phyloP scores from a whole-genome alignment of 306 rosid genomes.

The Castanea crenata region DNA sequence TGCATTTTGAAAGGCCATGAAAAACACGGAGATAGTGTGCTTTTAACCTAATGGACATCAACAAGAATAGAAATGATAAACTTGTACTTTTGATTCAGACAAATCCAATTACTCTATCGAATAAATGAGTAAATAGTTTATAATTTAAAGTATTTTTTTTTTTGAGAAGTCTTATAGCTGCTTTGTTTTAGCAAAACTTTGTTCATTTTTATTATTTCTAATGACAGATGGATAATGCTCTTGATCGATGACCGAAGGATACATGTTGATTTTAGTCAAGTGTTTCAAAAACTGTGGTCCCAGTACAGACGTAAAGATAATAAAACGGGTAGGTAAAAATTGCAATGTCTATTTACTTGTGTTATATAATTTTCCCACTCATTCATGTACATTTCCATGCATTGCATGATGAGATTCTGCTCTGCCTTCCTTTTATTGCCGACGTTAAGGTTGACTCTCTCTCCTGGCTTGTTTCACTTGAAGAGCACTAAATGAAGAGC shows the following conservation, averaged over 20 bases:
- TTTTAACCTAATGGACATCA: neutral
- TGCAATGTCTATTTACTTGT: neutral
- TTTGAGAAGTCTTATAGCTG: neutral
- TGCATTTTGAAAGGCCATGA: neutral
- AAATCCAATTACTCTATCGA: neutral
- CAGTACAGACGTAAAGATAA: slow-evolving; percentile 74
- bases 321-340: slow-evolving; percentile 54
- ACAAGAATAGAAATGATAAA: neutral
- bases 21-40: neutral
- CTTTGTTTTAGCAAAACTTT: neutral
- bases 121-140: neutral
- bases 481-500: no score
- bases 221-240: slow-evolving; percentile 90
- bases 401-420: neutral
- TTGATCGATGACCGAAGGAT: slow-evolving; percentile 97
- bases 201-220: neutral
- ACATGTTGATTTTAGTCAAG: slow-evolving; percentile 98
- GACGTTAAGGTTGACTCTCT: no score
- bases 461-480: no score
- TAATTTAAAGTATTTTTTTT: neutral
- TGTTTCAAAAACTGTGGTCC: slow-evolving; percentile 88
- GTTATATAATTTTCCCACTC: neutral
- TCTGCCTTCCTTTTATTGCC: neutral
- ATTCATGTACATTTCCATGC: neutral
- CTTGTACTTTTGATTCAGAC: neutral